These are phyloP conservation scores for Pseudotsuga menziesii DNA, from an alignment of 75 land plant species.

Conservation along the genomic window DNA sequence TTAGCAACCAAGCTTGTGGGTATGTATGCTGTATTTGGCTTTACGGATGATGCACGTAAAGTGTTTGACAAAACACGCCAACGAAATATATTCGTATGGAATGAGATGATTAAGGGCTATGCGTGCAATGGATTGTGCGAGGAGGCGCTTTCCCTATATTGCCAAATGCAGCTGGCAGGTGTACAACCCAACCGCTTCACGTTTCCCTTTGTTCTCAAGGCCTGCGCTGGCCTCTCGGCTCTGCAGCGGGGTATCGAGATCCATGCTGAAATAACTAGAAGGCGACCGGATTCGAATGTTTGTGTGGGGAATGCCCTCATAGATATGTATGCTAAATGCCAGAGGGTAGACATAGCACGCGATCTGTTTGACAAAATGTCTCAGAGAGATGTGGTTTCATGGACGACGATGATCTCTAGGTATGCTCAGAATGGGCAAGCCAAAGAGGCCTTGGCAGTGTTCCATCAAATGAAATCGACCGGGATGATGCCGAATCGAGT, in stretches of 20 bases:
- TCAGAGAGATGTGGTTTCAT: constrained; percentile 23
- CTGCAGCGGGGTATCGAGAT: constrained; percentile 17
- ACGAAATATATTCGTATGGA: constrained; percentile 26
- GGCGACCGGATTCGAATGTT: constrained; percentile 22
- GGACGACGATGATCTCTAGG: constrained; percentile 29
- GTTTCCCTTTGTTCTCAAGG: constrained; percentile 29
- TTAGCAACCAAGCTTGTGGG: not conserved
- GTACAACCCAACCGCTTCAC: constrained; percentile 23
- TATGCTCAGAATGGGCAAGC: constrained; percentile 13
- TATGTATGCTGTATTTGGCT: not conserved
- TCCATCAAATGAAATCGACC: constrained; percentile 14
- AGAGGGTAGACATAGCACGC: constrained; percentile 13
- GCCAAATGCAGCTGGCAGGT: constrained; percentile 11
- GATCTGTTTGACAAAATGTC: constrained; percentile 29
- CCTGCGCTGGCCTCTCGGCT: constrained; percentile 14
- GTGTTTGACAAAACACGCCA: constrained; percentile 3
- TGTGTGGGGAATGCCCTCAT: constrained; percentile 32
- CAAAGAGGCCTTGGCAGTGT: constrained; percentile 12
- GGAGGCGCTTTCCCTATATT: constrained; percentile 30
- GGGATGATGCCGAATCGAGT: constrained; percentile 24
- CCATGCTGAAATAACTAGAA: constrained; percentile 13
- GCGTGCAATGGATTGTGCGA: constrained; percentile 13
- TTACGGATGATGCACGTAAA: not conserved
- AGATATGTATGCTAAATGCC: constrained; percentile 32
- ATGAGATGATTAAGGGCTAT: constrained; percentile 40